These are phyloP conservation scores for Rubroboletus satanas DNA, from an alignment of 768 basidiomycete genomes.

Conservation along the genomic window DNA sequence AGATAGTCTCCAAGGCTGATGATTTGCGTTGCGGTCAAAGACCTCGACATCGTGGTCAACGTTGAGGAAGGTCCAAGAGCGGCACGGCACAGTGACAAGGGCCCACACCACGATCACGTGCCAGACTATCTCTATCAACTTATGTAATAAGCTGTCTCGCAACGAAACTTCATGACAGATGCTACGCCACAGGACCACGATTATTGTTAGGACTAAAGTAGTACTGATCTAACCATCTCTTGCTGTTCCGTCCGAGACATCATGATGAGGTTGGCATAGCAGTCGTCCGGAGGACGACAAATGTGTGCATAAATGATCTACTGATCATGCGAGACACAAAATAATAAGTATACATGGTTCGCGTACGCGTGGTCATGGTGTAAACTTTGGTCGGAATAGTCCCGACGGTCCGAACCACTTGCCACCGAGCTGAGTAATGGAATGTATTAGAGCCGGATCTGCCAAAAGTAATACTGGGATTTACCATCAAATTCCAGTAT, in stretches of 20 bases:
- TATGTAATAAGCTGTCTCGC: constrained; percentile 4
- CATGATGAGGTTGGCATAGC: not conserved
- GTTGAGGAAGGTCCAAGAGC: constrained; percentile 5
- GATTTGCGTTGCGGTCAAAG: constrained; percentile 70
- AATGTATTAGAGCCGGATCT: constrained; percentile 3
- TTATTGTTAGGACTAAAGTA: not conserved
- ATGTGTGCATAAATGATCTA: constrained; percentile 1
- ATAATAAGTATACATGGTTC: not conserved
- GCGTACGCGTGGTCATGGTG: not conserved
- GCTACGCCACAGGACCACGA: not conserved
- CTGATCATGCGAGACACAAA: not conserved
- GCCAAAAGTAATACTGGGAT: constrained; percentile 1
- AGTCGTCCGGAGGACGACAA: constrained; percentile 1
- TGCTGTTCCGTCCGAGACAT: constrained; percentile 15
- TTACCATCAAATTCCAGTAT: constrained; percentile 76
- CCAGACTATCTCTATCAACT: not conserved
- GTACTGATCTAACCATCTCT: not conserved
- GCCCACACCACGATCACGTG: constrained; percentile 24
- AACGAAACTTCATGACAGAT: not conserved
- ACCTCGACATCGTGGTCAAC: constrained; percentile 55
- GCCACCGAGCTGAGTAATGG: constrained; percentile 32
- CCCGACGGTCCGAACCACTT: constrained; percentile 49
- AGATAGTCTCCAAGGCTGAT: constrained; percentile 76
- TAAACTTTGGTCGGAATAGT: constrained; percentile 38
- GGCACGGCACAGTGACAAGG: not conserved